Evolutionary conservation across 1,284 basidiomycete genomes (phyloP).

Genomic region (Dichomitus squalens): DNA sequence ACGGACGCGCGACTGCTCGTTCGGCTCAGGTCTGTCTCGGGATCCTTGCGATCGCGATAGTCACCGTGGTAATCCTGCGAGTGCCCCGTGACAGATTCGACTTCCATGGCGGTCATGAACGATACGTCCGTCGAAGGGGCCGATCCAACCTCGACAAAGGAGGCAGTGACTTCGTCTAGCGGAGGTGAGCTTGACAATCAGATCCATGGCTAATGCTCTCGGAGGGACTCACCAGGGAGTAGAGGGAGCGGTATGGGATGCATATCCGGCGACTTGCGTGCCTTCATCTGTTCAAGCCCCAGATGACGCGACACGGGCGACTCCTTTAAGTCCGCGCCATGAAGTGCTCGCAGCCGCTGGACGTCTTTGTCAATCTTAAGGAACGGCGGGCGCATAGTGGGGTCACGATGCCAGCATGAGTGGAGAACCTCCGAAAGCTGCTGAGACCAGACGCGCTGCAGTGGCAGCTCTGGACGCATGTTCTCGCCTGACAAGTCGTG

Average conservation of each 20-base stretch:
- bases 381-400: slow-evolving; percentile 50
- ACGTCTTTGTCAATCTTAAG: slow-evolving; percentile 43
- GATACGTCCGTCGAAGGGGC: slow-evolving; percentile 24
- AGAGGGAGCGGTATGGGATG: slow-evolving; percentile 37
- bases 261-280: slow-evolving; percentile 39
- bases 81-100: not conserved
- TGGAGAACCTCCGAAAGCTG: slow-evolving; percentile 42
- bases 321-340: slow-evolving; percentile 33
- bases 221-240: slow-evolving; percentile 29
- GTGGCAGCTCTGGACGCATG: slow-evolving; percentile 53
- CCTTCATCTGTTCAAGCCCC: slow-evolving; percentile 22
- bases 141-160: slow-evolving; percentile 23
- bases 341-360: slow-evolving; percentile 37
- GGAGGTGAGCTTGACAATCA: not conserved
- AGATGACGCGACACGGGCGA: slow-evolving; percentile 23
- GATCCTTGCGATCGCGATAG: not conserved
- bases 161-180: slow-evolving; percentile 26
- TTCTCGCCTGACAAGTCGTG: slow-evolving; percentile 47
- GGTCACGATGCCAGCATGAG: slow-evolving; percentile 52
- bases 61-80: slow-evolving; percentile 3
- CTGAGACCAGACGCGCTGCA: slow-evolving; percentile 27
- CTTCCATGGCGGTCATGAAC: slow-evolving; percentile 23
- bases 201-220: not conserved
- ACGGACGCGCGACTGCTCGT: slow-evolving; percentile 21
- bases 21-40: not conserved